A percentile compares a stretch with the other conserved stretches of the same genome.
Evolutionary conservation across 202 grass and related monocot species (phyloP).

Genomic region (Eragrostis tef): DNA sequence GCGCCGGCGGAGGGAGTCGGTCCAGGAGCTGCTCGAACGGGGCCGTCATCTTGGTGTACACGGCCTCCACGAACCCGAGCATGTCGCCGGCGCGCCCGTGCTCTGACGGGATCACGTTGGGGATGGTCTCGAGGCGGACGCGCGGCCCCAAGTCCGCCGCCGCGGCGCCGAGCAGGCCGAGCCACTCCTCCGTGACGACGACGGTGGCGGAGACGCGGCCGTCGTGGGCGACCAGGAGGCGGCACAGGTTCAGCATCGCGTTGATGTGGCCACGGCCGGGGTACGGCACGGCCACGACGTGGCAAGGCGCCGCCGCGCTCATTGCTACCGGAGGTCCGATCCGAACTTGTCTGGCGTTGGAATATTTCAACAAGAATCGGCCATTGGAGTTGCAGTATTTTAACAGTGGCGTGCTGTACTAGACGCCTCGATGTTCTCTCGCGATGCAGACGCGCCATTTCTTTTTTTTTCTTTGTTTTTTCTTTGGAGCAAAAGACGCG

Average conservation of each 20-base stretch:
- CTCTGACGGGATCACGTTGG: slow-evolving; percentile 48
- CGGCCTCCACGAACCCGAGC: slow-evolving; percentile 49
- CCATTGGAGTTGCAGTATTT: too few species aligned
- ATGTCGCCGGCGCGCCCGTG: slow-evolving; percentile 26
- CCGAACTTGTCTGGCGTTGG: too few species aligned
- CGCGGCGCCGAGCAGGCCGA: slow-evolving; percentile 38
- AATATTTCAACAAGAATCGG: too few species aligned
- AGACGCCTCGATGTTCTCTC: too few species aligned
- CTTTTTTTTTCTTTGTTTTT: too few species aligned
- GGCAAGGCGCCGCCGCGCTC: background rate
- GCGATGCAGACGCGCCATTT: too few species aligned
- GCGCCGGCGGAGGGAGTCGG: background rate
- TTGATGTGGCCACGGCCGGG: slow-evolving; percentile 57
- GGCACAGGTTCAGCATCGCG: slow-evolving; percentile 51
- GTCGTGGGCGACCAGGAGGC: slow-evolving; percentile 33
- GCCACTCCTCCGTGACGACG: slow-evolving; percentile 60
- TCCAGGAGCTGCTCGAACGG: slow-evolving; percentile 47
- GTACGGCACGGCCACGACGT: slow-evolving; percentile 54
- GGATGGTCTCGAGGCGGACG: slow-evolving; percentile 35
- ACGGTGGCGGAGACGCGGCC: slow-evolving; percentile 36
- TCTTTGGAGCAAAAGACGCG: too few species aligned
- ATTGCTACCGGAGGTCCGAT: too few species aligned
- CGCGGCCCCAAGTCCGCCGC: background rate
- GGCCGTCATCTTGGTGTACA: slow-evolving; percentile 45
- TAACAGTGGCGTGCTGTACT: too few species aligned